These are phyloP conservation scores for Rossbeevera mucosa DNA, from an alignment of 768 basidiomycete genomes.

Conservation along the genomic window DNA sequence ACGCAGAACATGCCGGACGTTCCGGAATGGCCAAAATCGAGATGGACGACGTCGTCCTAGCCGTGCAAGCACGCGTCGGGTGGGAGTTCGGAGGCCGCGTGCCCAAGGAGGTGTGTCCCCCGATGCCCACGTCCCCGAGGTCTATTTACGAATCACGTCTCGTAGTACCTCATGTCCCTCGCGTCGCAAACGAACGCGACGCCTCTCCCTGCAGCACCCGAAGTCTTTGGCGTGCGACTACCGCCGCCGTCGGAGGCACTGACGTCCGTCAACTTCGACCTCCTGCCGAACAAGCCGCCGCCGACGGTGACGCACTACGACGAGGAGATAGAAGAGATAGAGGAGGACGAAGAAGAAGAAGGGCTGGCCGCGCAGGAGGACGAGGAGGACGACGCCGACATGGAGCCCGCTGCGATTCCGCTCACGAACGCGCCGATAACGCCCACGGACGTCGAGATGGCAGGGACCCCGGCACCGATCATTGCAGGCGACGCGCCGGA, in stretches of 20 bases:
- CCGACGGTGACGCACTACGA: slow-evolving; percentile 72
- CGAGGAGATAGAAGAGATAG: slow-evolving; percentile 78
- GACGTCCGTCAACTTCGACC: slow-evolving; percentile 79
- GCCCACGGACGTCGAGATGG: slow-evolving; percentile 62
- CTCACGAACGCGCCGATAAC: slow-evolving; percentile 33
- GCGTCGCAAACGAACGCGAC: slow-evolving; percentile 80
- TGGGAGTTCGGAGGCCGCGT: slow-evolving; percentile 90
- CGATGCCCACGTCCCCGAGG: neutral
- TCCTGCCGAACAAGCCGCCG: slow-evolving; percentile 80
- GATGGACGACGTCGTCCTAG: slow-evolving; percentile 75
- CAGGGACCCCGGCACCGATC: slow-evolving; percentile 31
- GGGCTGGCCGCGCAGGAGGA: slow-evolving; percentile 45
- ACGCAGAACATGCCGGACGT: slow-evolving; percentile 81
- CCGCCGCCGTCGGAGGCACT: slow-evolving; percentile 66
- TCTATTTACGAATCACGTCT: neutral
- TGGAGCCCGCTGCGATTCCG: slow-evolving; percentile 62
- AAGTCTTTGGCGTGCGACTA: slow-evolving; percentile 84
- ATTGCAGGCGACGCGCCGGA: slow-evolving; percentile 41
- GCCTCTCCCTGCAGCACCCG: slow-evolving; percentile 79
- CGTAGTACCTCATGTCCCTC: slow-evolving; percentile 70
- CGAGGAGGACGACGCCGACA: slow-evolving; percentile 52
- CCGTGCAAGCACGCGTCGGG: slow-evolving; percentile 84
- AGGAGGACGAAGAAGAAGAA: slow-evolving; percentile 37
- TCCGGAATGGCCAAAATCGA: slow-evolving; percentile 62
- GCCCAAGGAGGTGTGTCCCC: slow-evolving; percentile 70